Conservation (phyloP, 495 filamentous ascomycete species). For the Talaromyces proteolyticus region DNA sequence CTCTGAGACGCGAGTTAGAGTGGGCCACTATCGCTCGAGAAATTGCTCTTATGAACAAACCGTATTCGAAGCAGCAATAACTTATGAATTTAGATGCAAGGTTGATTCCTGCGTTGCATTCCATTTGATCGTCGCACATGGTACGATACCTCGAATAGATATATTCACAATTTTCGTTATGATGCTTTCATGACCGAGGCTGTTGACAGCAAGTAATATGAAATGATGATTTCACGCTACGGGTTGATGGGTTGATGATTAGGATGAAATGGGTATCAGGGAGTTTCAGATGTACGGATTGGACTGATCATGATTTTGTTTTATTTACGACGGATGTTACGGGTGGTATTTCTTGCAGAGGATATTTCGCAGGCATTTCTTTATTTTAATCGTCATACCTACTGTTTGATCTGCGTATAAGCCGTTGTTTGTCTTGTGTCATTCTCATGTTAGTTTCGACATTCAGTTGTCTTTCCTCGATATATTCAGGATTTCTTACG, state of each 20-base stretch:
- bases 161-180: background rate
- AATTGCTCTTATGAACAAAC: conserved; percentile 92
- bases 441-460: background rate
- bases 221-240: no score
- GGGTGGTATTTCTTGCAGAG: background rate
- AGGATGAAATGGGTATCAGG: conserved; percentile 5
- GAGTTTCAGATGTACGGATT: background rate
- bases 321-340: background rate
- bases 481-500: no score
- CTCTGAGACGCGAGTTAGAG: conserved; percentile 72
- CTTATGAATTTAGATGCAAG: background rate
- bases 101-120: background rate
- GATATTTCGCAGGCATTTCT: conserved; percentile 3
- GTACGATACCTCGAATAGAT: background rate
- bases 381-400: conserved; percentile 7
- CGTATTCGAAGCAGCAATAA: conserved; percentile 54
- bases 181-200: conserved; percentile 15
- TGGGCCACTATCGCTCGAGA: conserved; percentile 86
- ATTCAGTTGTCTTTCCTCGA: no score
- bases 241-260: conserved; percentile 15
- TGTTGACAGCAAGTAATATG: conserved; percentile 16
- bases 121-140: background rate
- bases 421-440: background rate
- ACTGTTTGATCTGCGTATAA: background rate
- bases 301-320: conserved; percentile 7